A percentile compares a stretch with the other conserved stretches of the same genome.
Conservation (phyloP, 2,329 filamentous ascomycete genomes). For the Chrysoporthe deuterocubensis region DNA sequence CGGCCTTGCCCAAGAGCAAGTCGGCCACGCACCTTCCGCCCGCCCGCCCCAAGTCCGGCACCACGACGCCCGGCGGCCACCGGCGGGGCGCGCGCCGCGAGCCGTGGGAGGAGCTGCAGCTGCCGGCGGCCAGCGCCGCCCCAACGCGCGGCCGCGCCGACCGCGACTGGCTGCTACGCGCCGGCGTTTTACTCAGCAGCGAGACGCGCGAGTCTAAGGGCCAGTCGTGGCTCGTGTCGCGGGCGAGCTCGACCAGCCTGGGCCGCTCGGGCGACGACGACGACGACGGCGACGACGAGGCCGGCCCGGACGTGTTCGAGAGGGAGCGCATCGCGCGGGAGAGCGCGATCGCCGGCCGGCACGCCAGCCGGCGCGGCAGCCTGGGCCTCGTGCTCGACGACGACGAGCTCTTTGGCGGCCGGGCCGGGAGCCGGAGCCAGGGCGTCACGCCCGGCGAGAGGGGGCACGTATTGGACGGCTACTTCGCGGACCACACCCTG, state of each 20-base stretch:
- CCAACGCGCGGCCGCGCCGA: constrained; percentile 47
- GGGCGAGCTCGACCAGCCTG: constrained; percentile 67
- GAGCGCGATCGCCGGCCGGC: constrained; percentile 45
- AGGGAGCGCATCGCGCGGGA: constrained; percentile 43
- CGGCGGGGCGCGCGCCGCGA: constrained; percentile 37
- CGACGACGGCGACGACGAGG: constrained; percentile 37
- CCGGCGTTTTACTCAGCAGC: constrained; percentile 64
- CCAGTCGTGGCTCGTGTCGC: constrained; percentile 69
- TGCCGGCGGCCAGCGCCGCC: neutral
- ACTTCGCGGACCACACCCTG: constrained; percentile 39
- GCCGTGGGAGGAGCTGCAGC: constrained; percentile 1
- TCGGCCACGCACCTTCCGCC: constrained; percentile 59
- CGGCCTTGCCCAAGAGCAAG: constrained; percentile 61
- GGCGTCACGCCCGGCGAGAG: constrained; percentile 51
- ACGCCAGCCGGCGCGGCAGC: constrained; percentile 53
- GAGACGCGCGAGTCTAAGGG: constrained; percentile 70
- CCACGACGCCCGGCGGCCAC: constrained; percentile 29
- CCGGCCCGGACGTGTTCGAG: constrained; percentile 34
- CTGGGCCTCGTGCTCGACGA: constrained; percentile 43
- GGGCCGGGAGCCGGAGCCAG: constrained; percentile 47
- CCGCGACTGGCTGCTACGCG: constrained; percentile 68
- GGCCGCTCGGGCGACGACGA: constrained; percentile 56
- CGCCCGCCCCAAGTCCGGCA: constrained; percentile 27
- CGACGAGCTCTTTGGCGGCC: constrained; percentile 49
- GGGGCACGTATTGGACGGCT: constrained; percentile 40